phyloP scores from a whole-genome alignment of 768 basidiomycete genomes.

The Lactarius vividus region DNA sequence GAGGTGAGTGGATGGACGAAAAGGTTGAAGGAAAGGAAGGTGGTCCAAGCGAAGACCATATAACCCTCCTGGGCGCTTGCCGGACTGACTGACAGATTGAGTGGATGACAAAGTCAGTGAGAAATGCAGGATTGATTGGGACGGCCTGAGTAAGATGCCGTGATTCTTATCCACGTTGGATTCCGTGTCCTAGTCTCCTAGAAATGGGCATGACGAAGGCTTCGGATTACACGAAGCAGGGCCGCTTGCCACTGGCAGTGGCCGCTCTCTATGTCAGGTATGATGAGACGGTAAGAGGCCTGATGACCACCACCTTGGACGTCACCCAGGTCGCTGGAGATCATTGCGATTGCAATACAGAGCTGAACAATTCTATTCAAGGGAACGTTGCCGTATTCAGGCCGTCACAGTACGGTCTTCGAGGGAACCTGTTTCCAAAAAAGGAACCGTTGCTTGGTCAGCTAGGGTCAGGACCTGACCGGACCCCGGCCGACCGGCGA shows the following conservation, averaged over 20 bases:
- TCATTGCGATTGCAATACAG: background rate
- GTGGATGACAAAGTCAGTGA: background rate
- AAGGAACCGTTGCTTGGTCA: too few species aligned
- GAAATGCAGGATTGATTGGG: too few species aligned
- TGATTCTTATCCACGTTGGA: background rate
- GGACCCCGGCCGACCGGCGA: background rate
- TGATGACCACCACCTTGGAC: background rate
- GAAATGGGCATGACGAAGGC: background rate
- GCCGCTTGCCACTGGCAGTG: too few species aligned
- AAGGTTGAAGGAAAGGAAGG: background rate
- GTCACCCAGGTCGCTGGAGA: too few species aligned
- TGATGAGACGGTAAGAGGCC: background rate
- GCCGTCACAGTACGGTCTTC: too few species aligned
- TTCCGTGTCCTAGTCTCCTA: background rate
- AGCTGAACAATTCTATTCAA: background rate
- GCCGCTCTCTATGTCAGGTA: too few species aligned
- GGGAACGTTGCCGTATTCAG: too few species aligned
- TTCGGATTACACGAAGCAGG: background rate
- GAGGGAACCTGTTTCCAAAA: too few species aligned
- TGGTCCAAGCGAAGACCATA: background rate
- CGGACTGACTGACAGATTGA: too few species aligned
- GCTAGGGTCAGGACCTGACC: too few species aligned
- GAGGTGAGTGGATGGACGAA: background rate
- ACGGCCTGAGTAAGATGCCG: too few species aligned
- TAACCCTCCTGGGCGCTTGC: background rate